phyloP scores from a whole-genome alignment of 2,329 filamentous ascomycete genomes.

The Periconia macrospinosa region DNA sequence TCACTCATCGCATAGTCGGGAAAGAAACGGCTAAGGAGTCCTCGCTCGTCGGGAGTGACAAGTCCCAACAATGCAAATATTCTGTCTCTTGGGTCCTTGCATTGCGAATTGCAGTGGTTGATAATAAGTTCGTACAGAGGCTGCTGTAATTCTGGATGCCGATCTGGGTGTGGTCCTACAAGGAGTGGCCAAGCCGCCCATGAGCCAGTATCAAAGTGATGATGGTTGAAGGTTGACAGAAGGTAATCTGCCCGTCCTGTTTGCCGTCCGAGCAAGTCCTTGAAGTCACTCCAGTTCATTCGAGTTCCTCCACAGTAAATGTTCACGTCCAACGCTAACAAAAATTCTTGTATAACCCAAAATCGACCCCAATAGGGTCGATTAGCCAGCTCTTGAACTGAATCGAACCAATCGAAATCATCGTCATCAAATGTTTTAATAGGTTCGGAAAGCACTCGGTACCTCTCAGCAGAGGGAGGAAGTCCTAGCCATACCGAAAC shows the following conservation, averaged over 20 bases:
- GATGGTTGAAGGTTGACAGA: slow-evolving; percentile 1
- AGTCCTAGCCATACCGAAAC: slow-evolving; percentile 9
- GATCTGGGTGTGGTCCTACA: slow-evolving; percentile 5
- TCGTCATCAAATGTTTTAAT: slow-evolving; percentile 1
- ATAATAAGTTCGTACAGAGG: slow-evolving; percentile 16
- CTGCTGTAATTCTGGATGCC: slow-evolving; percentile 8
- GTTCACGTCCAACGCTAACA: slow-evolving; percentile 2
- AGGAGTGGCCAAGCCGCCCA: slow-evolving; percentile 4
- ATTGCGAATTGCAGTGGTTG: slow-evolving; percentile 9
- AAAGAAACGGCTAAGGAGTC: slow-evolving; percentile 4
- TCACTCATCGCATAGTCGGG: slow-evolving; percentile 9
- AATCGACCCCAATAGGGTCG: slow-evolving; percentile 8
- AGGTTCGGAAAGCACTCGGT: not conserved
- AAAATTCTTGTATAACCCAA: slow-evolving; percentile 8
- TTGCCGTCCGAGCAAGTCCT: slow-evolving; percentile 1
- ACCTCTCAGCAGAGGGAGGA: not conserved
- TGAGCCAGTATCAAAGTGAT: slow-evolving; percentile 1
- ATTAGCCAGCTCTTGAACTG: slow-evolving; percentile 5
- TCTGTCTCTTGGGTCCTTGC: slow-evolving; percentile 18
- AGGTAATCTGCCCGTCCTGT: not conserved
- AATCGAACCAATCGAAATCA: not conserved
- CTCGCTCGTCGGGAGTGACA: slow-evolving; percentile 6
- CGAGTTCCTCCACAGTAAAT: slow-evolving; percentile 1
- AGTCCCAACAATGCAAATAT: slow-evolving; percentile 21
- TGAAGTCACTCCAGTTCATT: not conserved